phyloP scores from a whole-genome alignment of 306 rosid species.

The Potentilla sterilis region DNA sequence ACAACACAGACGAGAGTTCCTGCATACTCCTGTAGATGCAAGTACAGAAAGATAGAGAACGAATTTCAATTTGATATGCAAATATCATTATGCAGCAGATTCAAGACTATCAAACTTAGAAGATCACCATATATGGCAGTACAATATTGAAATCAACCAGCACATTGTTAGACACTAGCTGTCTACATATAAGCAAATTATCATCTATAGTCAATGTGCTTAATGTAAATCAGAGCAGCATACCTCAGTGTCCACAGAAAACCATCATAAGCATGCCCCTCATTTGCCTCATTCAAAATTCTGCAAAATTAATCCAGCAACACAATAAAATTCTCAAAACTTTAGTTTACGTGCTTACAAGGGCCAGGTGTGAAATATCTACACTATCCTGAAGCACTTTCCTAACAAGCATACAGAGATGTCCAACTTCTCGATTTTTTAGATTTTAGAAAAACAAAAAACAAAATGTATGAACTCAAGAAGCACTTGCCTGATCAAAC shows the following conservation, averaged over 20 bases:
- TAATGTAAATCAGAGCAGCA: conserved; percentile 28
- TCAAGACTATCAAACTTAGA: conserved; percentile 3
- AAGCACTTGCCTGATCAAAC: background rate
- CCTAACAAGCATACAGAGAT: conserved; percentile 12
- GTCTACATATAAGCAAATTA: conserved; percentile 11
- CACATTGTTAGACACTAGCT: background rate
- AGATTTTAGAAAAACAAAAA: no score
- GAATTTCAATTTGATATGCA: conserved; percentile 9
- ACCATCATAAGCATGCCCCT: conserved; percentile 74
- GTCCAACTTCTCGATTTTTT: background rate
- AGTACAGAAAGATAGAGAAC: conserved; percentile 19
- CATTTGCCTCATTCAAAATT: conserved; percentile 76
- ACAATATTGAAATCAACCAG: background rate
- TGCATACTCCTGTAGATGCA: conserved; percentile 74
- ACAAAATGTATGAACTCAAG: background rate
- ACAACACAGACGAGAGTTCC: conserved; percentile 69
- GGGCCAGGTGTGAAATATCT: conserved; percentile 9
- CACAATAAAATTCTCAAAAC: conserved; percentile 4
- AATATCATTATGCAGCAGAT: conserved; percentile 8
- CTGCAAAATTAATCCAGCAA: conserved; percentile 50
- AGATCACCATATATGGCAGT: conserved; percentile 3
- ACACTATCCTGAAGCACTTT: conserved; percentile 16
- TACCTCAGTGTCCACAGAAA: conserved; percentile 90
- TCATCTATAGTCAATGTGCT: conserved; percentile 20
- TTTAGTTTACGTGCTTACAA: background rate